Percentiles rank a stretch among this genome's conserved stretches.
These are phyloP conservation scores for Colletotrichum agaves DNA, from an alignment of 2,329 filamentous ascomycete species.

Conservation along the genomic window DNA sequence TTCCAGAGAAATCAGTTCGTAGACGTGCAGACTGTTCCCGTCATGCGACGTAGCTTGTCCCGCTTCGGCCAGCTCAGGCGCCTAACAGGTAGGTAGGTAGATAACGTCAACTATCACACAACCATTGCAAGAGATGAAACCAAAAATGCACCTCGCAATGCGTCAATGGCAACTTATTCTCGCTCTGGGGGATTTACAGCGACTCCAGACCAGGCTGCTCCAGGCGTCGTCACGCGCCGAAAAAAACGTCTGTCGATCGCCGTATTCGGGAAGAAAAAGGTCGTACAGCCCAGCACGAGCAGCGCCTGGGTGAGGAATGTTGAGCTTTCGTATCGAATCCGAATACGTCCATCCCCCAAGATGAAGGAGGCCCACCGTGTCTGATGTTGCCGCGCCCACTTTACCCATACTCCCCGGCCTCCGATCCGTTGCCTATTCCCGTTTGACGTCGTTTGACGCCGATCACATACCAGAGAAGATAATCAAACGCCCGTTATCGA, in stretches of 20 bases:
- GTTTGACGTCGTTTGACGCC: neutral
- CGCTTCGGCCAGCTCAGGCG: too few species aligned
- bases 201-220: conserved; percentile 9
- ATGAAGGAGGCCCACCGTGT: conserved; percentile 11
- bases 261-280: conserved; percentile 27
- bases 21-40: too few species aligned
- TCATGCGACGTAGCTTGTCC: too few species aligned
- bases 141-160: neutral
- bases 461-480: neutral
- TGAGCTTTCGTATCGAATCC: conserved; percentile 18
- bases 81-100: too few species aligned
- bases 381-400: neutral
- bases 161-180: conserved; percentile 13
- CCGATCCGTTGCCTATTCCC: neutral
- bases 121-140: neutral
- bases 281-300: neutral
- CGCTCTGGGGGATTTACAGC: neutral
- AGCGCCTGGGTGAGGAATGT: conserved; percentile 7
- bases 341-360: conserved; percentile 20
- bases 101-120: neutral
- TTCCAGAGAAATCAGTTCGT: too few species aligned
- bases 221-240: conserved; percentile 2
- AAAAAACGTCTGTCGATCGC: neutral
- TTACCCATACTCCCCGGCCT: neutral
- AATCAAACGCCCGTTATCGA: too few species aligned